Percentiles rank a stretch among this genome's conserved stretches.
Conservation (phyloP, 1,284 basidiomycete species). For the Fistulinella staudtii region DNA sequence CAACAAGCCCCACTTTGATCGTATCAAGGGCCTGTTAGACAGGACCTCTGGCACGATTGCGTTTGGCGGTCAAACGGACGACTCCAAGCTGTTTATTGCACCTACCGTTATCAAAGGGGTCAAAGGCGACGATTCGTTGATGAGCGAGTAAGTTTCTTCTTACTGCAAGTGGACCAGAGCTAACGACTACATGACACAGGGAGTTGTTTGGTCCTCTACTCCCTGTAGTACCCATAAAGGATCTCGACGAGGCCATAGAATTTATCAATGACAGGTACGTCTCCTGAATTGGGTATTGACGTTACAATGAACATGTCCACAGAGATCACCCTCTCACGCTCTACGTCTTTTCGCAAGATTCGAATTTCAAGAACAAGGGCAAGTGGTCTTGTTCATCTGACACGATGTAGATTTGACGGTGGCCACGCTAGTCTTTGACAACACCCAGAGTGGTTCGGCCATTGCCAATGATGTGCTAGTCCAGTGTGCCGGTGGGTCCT, state of each 20-base stretch:
- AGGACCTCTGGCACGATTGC: constrained; percentile 69
- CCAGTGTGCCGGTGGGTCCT: no score
- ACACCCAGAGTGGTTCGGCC: constrained; percentile 63
- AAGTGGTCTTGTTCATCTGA: neutral
- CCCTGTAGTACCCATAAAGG: constrained; percentile 72
- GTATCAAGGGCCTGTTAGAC: constrained; percentile 62
- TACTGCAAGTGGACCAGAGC: no score
- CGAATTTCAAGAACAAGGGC: constrained; percentile 61
- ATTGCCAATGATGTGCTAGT: constrained; percentile 66
- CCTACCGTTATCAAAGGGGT: constrained; percentile 70
- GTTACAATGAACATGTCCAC: neutral
- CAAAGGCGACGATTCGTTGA: constrained; percentile 59
- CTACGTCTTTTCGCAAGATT: constrained; percentile 70
- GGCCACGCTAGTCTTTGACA: constrained; percentile 50
- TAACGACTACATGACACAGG: no score
- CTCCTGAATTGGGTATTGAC: neutral
- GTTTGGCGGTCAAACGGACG: constrained; percentile 66
- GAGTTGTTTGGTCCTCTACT: constrained; percentile 79
- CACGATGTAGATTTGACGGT: constrained; percentile 5
- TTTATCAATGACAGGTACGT: constrained; percentile 61
- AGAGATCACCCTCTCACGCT: constrained; percentile 76
- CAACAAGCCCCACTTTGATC: constrained; percentile 51
- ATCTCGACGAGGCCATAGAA: constrained; percentile 68
- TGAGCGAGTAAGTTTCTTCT: constrained; percentile 73
- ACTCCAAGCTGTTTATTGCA: constrained; percentile 54